Base-by-base conservation (phyloP, 1,139 yeast species). In the Ashbya aceris region DNA sequence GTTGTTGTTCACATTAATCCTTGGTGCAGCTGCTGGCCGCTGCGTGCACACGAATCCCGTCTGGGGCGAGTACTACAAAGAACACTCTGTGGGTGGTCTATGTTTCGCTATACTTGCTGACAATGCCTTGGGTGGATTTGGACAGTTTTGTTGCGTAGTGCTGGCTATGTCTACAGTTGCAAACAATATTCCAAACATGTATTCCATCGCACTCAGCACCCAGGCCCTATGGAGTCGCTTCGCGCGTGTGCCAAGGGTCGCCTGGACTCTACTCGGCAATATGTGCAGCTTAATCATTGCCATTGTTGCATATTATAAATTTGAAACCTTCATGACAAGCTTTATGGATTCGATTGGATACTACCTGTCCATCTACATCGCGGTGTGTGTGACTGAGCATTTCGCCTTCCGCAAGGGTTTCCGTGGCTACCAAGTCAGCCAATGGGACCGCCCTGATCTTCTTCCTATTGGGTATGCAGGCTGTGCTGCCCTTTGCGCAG, bases 301-400 rank as follows among this genome's bases (percentile, higher is more conserved):
- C 58, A 86, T 86, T 54, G 95, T 95, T 30, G 96, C 85, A 38
- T 83, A 80, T 68, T 80, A 81, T 67, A 62, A 73, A 50, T 87
- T 87, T 62, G 77, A 72, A 46, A 55, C 64, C 8, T 87, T 83
- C 55, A 83, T 87, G 82, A 73, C 75, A 47, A 79, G 83, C 66
- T 86, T 87, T 67, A 85, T 87, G 95, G 79, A 84, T 68, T 68
- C 86, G 62, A 84, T 87, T 61, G 91, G 85, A 49, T 87, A 87
- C 73, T 87, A 91, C 76, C 72, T 87, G 61, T 86, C 95, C 46
- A 83, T 86, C 58, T 87, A 87, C 68, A 77, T 76, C 57, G 76
- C 84, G 39, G 76, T 86, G 61, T 66, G 76, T 37, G 62, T 82
- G 20, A 73, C 85, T 33, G 95, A 86, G 64, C 96, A 87, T 65